Evolutionary conservation across 2,329 filamentous ascomycete genomes (phyloP), one percentile per base, ranked within the genome.

Genomic region (Cytospora mali): DNA sequence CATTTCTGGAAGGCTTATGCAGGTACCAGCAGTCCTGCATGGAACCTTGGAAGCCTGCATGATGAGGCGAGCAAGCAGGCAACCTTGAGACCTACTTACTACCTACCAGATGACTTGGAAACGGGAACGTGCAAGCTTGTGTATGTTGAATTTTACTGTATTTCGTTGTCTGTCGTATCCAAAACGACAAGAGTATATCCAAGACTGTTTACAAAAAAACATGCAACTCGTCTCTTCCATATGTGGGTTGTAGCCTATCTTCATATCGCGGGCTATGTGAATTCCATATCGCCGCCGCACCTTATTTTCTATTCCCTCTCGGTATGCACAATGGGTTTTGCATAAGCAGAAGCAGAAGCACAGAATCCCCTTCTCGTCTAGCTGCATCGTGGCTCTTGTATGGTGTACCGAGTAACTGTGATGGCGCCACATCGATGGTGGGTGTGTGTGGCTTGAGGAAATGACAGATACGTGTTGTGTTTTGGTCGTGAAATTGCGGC

Each of bases 101-200:
- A n/a, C 16, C 35, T n/a, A n/a, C 35, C 35, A 42, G 6, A 7
- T 16, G 6, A 10, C 18, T 10, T 10, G n/a, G 18, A 10, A 42
- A 42, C 39, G n/a, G n/a, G n/a, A 10, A 42, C 39, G 3, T n/a
- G 16, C 2, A 1, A n/a, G n/a, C n/a, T n/a, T n/a, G n/a, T 42
- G 39, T 23, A 48, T 27, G 53, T 54, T 60, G 50, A 54, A 35
- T 60, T 60, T 60, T 60, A 60, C 57, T 60, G 52, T 60, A 48
- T 60, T 60, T 54, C 25, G 52, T 52, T 46, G 50, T 60, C 48
- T 50, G 48, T 27, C 57, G 52, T 35, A 58, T 58, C 31, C 5
- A 42, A 27, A 48, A 18, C 33, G 57, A 60, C 57, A 60, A n/a
- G 50, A 18, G n/a, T 21, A 42, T 42, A 21, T 33, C 35, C 50